Evolutionary conservation across 768 basidiomycete species (phyloP).

Genomic region (Lentinus brumalis): DNA sequence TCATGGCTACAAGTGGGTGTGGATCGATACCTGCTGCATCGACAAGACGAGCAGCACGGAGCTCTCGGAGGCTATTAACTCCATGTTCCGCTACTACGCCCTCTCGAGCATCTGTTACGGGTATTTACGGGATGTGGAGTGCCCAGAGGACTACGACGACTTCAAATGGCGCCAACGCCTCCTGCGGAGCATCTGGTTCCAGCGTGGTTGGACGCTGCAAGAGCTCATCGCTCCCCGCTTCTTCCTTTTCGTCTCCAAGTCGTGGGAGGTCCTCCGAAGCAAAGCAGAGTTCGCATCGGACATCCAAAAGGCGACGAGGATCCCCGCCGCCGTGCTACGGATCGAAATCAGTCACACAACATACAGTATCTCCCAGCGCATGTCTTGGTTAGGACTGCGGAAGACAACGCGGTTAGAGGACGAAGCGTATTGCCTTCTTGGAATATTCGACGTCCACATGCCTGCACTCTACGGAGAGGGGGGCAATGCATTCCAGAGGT

Average conservation of each 20-base stretch:
- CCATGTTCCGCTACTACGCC: no score
- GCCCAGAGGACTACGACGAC: no score
- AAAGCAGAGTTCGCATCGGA: neutral
- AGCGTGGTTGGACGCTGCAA: neutral
- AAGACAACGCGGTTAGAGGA: neutral
- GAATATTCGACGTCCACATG: neutral
- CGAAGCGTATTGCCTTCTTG: constrained; percentile 1
- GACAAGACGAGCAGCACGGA: no score
- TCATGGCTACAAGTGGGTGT: no score
- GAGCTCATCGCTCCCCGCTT: neutral
- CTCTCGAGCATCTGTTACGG: no score
- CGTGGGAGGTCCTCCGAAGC: neutral
- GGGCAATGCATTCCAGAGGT: neutral
- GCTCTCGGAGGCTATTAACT: no score
- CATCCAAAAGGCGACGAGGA: no score
- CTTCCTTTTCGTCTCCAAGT: neutral
- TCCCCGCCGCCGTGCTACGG: neutral
- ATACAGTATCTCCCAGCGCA: neutral
- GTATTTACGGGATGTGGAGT: no score
- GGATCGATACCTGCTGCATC: no score
- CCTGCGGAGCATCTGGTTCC: neutral
- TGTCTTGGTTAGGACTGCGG: neutral
- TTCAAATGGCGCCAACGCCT: no score
- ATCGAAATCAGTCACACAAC: neutral
- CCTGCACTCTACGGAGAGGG: neutral